Conservation (phyloP, 2,329 filamentous ascomycete genomes). For the Fusarium keratoplasticum region DNA sequence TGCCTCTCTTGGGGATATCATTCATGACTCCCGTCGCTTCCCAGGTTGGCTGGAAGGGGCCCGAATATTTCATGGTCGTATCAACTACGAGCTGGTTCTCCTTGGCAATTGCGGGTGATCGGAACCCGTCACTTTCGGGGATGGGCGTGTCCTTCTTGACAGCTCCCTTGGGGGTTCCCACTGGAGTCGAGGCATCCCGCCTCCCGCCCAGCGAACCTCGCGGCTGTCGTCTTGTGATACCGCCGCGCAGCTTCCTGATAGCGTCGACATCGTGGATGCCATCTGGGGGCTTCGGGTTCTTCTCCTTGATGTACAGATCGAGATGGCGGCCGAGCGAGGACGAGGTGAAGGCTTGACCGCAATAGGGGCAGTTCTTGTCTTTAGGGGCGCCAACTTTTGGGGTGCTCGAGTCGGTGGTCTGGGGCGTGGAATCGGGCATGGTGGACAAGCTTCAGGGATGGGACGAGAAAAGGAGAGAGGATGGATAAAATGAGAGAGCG, state of each 20-base stretch:
- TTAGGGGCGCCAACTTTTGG: slow-evolving; percentile 68
- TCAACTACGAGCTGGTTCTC: slow-evolving; percentile 58
- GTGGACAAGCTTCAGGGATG: slow-evolving; percentile 20
- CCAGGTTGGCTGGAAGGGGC: slow-evolving; percentile 72
- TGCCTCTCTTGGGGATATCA: slow-evolving; percentile 66
- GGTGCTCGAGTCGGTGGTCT: slow-evolving; percentile 53
- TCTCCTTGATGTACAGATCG: slow-evolving; percentile 92
- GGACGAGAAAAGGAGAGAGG: neutral
- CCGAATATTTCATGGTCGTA: slow-evolving; percentile 64
- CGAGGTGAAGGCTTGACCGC: slow-evolving; percentile 89
- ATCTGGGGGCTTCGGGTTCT: slow-evolving; percentile 89
- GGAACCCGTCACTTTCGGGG: slow-evolving; percentile 53
- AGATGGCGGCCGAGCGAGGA: slow-evolving; percentile 93
- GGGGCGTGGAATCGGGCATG: slow-evolving; percentile 50
- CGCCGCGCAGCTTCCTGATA: slow-evolving; percentile 84
- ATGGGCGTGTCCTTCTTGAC: slow-evolving; percentile 53
- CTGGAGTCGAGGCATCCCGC: slow-evolving; percentile 69
- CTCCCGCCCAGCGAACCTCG: slow-evolving; percentile 71
- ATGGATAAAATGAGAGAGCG: slow-evolving; percentile 16
- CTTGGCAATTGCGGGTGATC: slow-evolving; percentile 54
- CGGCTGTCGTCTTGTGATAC: slow-evolving; percentile 88
- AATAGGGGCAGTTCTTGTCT: slow-evolving; percentile 90
- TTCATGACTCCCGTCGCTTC: slow-evolving; percentile 83
- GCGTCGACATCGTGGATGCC: slow-evolving; percentile 91
- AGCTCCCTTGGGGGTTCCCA: slow-evolving; percentile 59